A percentile compares a stretch with the other conserved stretches of the same genome.
Conservation (phyloP, 176 grass and related monocot species). For the Musa itinerans region DNA sequence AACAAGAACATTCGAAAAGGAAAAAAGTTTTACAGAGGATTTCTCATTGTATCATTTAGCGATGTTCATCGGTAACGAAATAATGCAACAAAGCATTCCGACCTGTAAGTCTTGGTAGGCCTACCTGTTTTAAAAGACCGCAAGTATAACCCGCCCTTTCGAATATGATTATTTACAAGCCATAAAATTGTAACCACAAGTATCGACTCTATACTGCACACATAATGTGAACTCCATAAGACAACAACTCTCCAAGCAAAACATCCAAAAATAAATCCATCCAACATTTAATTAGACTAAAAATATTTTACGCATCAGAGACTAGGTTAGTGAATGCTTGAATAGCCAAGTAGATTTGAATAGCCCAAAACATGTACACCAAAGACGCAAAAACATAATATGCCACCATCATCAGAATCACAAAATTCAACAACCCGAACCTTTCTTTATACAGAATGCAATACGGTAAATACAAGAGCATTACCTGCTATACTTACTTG, state of each 20-base stretch:
- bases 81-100: too few species aligned
- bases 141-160: too few species aligned
- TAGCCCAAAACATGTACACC: slow-evolving; percentile 6
- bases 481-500: slow-evolving; percentile 21
- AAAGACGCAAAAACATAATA: not conserved
- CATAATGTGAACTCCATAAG: not conserved
- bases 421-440: slow-evolving; percentile 9
- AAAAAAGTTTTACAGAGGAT: too few species aligned
- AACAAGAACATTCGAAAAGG: too few species aligned
- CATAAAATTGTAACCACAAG: too few species aligned
- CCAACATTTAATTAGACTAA: not conserved
- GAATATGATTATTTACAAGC: too few species aligned
- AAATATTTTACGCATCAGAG: not conserved
- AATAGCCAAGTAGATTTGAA: slow-evolving; percentile 1
- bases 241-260: not conserved
- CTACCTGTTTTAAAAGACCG: too few species aligned
- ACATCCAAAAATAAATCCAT: not conserved
- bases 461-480: slow-evolving; percentile 7
- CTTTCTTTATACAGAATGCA: slow-evolving; percentile 19
- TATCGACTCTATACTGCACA: too few species aligned
- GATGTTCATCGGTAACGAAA: too few species aligned
- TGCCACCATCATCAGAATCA: slow-evolving; percentile 3
- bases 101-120: too few species aligned
- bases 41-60: too few species aligned
- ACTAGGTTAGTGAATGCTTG: not conserved